Conservation (phyloP, 441 rosid species). For the Arabidopsis lyrata region DNA sequence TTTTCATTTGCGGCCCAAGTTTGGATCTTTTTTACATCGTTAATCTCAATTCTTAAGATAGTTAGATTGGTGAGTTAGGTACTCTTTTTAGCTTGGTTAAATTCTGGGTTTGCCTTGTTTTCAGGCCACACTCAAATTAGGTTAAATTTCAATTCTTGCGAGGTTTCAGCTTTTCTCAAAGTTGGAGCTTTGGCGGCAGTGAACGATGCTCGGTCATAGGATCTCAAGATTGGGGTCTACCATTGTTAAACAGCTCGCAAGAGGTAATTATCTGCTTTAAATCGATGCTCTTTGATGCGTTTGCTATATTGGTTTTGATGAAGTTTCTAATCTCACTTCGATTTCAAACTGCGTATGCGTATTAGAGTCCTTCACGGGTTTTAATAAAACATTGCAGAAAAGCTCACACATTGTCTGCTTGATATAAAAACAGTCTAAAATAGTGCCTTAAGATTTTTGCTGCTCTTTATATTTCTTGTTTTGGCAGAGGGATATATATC, state of each 20-base stretch:
- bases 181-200: not conserved
- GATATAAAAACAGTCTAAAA: not conserved
- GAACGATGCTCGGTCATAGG: constrained; percentile 51
- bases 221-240: constrained; percentile 52
- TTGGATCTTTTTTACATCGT: not conserved
- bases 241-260: constrained; percentile 51
- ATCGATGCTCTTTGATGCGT: not conserved
- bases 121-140: constrained; percentile 10
- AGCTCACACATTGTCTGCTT: constrained; percentile 22
- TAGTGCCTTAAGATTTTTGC: constrained; percentile 14
- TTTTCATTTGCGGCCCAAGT: constrained; percentile 14
- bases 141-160: constrained; percentile 27
- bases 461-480: constrained; percentile 11
- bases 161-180: too few relatives aligned
- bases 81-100: not conserved
- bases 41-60: not conserved
- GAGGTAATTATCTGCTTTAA: constrained; percentile 46
- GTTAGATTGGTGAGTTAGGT: constrained; percentile 14
- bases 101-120: not conserved
- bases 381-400: not conserved
- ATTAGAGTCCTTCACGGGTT: not conserved
- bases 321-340: constrained; percentile 6
- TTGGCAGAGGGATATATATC: constrained; percentile 51
- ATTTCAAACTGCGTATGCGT: not conserved
- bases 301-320: constrained; percentile 16